Conservation (phyloP, 805 yeast species). For the Ogataea degrootiae region DNA sequence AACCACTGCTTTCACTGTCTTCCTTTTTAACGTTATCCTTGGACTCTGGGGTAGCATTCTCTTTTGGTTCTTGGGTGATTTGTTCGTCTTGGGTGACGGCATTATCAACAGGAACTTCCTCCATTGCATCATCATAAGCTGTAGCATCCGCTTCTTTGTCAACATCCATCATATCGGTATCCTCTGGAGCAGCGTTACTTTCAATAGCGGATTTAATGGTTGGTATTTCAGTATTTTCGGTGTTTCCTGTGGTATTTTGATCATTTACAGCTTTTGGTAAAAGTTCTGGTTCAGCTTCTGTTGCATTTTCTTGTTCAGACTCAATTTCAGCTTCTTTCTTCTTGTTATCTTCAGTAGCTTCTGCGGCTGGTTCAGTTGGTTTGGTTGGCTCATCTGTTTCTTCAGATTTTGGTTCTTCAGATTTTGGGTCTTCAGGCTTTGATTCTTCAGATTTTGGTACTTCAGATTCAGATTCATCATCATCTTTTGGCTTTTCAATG, state of each 20-base stretch:
- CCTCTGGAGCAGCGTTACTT: not conserved
- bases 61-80: not conserved
- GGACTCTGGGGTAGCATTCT: not conserved
- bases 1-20: conserved; percentile 1
- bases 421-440: not conserved
- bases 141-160: not conserved
- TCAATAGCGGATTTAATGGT: not conserved
- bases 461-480: not conserved
- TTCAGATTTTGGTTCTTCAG: not conserved
- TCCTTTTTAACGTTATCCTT: not conserved
- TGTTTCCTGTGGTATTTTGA: not conserved
- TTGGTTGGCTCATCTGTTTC: not conserved
- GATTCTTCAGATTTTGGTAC: conserved; percentile 1
- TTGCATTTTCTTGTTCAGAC: not conserved
- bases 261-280: too few relatives aligned
- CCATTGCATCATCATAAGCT: not conserved
- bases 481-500: conserved; percentile 1
- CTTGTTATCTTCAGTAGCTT: not conserved
- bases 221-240: not conserved
- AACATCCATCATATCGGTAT: not conserved
- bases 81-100: not conserved
- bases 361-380: not conserved
- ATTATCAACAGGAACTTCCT: not conserved
- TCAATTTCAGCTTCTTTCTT: not conserved
- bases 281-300: not conserved